Evolutionary conservation across 1,284 basidiomycete genomes (phyloP).

Genomic region (Sporisorium iseilematis-ciliati): DNA sequence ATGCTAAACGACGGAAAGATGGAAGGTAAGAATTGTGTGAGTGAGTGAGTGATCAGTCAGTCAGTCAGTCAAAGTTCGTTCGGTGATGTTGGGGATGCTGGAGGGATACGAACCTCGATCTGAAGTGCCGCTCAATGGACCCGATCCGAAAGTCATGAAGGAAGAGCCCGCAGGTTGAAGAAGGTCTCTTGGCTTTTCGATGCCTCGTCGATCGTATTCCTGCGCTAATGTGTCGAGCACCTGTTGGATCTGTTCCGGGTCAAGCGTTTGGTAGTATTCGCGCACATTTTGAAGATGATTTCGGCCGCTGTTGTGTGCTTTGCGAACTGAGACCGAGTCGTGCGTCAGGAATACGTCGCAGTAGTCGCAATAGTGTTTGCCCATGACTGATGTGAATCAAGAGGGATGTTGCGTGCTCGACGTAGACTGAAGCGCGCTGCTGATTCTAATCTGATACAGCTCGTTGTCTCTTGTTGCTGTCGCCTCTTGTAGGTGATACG

Average conservation of each 20-base stretch:
- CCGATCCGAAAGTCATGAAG: slow-evolving; percentile 54
- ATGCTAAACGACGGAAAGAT: slow-evolving; percentile 14
- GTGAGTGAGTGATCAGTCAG: background rate
- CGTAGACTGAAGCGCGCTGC: background rate
- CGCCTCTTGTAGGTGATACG: too few species aligned
- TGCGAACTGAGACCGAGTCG: slow-evolving; percentile 77
- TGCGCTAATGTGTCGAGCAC: slow-evolving; percentile 96
- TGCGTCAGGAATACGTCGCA: slow-evolving; percentile 69
- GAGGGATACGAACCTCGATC: slow-evolving; percentile 31
- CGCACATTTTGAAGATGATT: slow-evolving; percentile 96
- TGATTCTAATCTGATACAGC: too few species aligned
- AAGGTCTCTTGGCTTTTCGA: slow-evolving; percentile 58
- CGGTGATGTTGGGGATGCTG: background rate
- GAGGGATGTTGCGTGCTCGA: background rate
- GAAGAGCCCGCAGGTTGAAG: slow-evolving; percentile 45
- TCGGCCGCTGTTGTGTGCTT: slow-evolving; percentile 95
- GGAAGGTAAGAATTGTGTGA: background rate
- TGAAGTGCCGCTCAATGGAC: slow-evolving; percentile 47
- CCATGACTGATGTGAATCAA: slow-evolving; percentile 34
- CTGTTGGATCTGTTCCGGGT: slow-evolving; percentile 93
- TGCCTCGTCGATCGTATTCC: slow-evolving; percentile 77
- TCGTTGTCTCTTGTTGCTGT: too few species aligned
- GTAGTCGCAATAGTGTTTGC: slow-evolving; percentile 68
- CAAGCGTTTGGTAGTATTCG: slow-evolving; percentile 95
- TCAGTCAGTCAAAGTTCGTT: background rate